Evolutionary conservation across 352 stramenopile genomes (phyloP).

Genomic region (Phytophthora crassamura): DNA sequence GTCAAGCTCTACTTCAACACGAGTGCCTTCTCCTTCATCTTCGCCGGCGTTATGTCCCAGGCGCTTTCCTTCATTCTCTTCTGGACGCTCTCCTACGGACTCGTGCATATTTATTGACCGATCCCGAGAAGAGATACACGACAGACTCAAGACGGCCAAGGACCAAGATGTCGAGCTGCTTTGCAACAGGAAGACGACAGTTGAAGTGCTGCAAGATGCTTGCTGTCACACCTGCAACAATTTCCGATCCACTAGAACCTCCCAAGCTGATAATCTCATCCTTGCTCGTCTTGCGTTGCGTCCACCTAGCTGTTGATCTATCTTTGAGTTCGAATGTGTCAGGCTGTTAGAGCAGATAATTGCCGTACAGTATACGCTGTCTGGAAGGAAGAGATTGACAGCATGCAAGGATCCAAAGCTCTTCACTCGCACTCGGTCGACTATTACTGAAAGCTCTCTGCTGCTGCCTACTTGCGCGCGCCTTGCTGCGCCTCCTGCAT

Average conservation of each 20-base stretch:
- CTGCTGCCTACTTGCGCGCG: constrained; percentile 28
- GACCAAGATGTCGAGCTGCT: not conserved
- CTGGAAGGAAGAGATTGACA: too few species aligned
- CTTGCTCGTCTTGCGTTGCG: too few species aligned
- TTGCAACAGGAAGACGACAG: not conserved
- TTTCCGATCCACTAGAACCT: too few species aligned
- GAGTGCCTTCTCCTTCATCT: constrained; percentile 70
- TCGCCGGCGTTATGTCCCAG: constrained; percentile 75
- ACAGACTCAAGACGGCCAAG: constrained; percentile 1
- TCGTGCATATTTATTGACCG: constrained; percentile 92
- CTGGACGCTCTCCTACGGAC: constrained; percentile 88
- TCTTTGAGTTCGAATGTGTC: too few species aligned
- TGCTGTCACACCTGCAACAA: too few species aligned
- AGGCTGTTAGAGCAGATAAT: too few species aligned
- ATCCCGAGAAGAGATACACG: constrained; percentile 6
- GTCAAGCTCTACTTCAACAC: constrained; percentile 87
- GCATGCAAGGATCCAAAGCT: too few species aligned
- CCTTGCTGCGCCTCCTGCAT: constrained; percentile 54
- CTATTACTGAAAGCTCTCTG: too few species aligned
- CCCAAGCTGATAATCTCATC: too few species aligned
- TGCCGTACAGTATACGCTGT: too few species aligned
- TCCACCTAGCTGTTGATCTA: too few species aligned
- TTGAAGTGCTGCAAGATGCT: not conserved
- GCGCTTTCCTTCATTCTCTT: constrained; percentile 90
- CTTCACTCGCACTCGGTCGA: too few species aligned